Base-by-base conservation (phyloP, 2,329 filamentous ascomycete species). In the Phialophora expanda region DNA sequence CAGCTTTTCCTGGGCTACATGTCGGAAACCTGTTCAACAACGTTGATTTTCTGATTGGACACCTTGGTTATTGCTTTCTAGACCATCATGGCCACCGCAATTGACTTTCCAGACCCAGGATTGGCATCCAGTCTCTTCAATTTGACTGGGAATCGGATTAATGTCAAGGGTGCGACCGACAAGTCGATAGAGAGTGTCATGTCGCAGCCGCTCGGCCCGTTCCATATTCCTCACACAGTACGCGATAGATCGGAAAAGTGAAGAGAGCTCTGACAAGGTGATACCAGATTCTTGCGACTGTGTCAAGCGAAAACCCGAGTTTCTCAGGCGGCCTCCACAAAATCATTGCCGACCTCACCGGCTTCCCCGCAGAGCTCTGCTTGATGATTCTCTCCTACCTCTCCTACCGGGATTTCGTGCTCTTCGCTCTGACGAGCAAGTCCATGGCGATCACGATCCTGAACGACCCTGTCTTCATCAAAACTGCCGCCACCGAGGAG, bases 391-490 rank as follows among this genome's bases (percentile, higher is more conserved):
- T 57, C 9, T 24, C 12, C 22, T 4, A 14, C 4, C 53, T 53
- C 28, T 34, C 51, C 22, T 56, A 50, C 53, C 30, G 20, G 3
- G 54, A 57, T 38, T 38, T 56, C 34, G 44, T 56, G 38, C 20
- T 51, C 8, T 41, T 63, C 8, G 26, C 41, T 30, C 24, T 63
- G 51, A 57, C 61, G 14, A 34, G 53, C 30, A 63, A 57, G 41
- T 24, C 20, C 11, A 41, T 63, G 53, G 54, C 61, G 14, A 26
- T 12, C n/a, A 8, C 41, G n/a, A 38, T 63, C 26, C 17, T 57
- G 11, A 28, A 26, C n/a, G 41, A 57, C 20, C 34, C 34, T 8
- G n/a, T 17, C 7, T 57, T 57, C 61, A 22, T 24, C 41, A 50
- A 24, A 22, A 32, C 32, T 20, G 53, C 41, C 41, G 44, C n/a